Conservation (phyloP, 2,329 filamentous ascomycete genomes). For the Fusarium sp. region DNA sequence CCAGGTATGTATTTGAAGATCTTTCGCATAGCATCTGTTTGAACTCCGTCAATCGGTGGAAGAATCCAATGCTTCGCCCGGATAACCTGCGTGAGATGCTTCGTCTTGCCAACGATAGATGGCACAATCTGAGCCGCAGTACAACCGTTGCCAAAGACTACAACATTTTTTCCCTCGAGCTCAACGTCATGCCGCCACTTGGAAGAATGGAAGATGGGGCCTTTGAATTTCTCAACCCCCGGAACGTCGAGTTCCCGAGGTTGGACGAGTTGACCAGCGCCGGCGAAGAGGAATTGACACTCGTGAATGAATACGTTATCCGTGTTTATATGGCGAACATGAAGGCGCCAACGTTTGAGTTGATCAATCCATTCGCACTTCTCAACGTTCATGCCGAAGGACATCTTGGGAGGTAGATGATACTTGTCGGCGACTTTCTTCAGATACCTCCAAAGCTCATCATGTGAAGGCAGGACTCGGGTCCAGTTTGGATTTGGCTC, state of each 20-base stretch:
- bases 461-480: constrained; percentile 64
- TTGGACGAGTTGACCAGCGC: constrained; percentile 49
- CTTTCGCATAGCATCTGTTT: background rate
- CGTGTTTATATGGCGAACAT: constrained; percentile 41
- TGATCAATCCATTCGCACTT: constrained; percentile 54
- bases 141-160: constrained; percentile 67
- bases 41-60: background rate
- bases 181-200: constrained; percentile 52
- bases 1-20: background rate
- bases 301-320: constrained; percentile 49
- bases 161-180: constrained; percentile 60
- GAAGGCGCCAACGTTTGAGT: constrained; percentile 50
- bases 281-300: constrained; percentile 55
- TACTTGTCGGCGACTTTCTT: constrained; percentile 62
- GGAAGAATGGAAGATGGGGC: background rate
- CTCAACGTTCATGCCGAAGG: constrained; percentile 52
- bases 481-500: constrained; percentile 71
- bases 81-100: constrained; percentile 55
- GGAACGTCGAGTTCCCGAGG: constrained; percentile 57
- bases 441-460: constrained; percentile 70
- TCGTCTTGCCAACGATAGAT: constrained; percentile 52
- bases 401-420: constrained; percentile 53
- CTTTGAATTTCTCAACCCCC: constrained; percentile 60
- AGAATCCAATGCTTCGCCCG: constrained; percentile 57
- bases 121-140: constrained; percentile 66